A percentile compares a stretch with the other conserved stretches of the same genome.
phyloP scores from a whole-genome alignment of 345 rosid genomes.

The Aquilaria yunnanensis region DNA sequence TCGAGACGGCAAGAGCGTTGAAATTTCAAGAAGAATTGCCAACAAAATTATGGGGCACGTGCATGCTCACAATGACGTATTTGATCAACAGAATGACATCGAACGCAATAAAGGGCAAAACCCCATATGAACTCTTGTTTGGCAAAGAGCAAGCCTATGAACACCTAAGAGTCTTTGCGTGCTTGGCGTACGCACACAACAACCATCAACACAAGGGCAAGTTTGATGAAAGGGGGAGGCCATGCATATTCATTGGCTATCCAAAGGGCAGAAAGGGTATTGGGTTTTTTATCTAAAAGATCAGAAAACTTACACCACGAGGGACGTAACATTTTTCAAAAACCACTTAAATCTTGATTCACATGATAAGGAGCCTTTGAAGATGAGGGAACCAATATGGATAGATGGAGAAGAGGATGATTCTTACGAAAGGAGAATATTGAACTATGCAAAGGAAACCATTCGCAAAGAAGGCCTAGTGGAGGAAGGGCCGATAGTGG shows the following conservation, averaged over 20 bases:
- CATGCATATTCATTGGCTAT: no score
- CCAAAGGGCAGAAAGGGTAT: no score
- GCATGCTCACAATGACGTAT: not conserved
- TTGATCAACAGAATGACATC: not conserved
- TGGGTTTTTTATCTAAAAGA: no score
- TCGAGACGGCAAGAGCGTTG: not conserved
- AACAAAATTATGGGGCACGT: no score
- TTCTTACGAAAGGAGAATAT: not conserved
- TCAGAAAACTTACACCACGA: not conserved
- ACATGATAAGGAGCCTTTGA: no score
- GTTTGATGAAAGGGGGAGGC: no score
- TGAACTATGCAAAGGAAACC: not conserved
- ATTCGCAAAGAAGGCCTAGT: no score
- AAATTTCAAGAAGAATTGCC: not conserved
- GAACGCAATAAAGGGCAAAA: not conserved
- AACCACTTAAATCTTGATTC: not conserved
- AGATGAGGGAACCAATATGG: no score
- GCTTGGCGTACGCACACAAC: no score
- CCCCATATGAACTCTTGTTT: not conserved
- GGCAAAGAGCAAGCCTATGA: not conserved
- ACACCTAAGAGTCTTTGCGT: not conserved
- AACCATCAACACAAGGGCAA: no score
- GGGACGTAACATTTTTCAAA: not conserved
- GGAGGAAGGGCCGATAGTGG: no score
- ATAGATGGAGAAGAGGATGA: not conserved